phyloP scores from a whole-genome alignment of 83 land plant genomes.

The Picea abies region DNA sequence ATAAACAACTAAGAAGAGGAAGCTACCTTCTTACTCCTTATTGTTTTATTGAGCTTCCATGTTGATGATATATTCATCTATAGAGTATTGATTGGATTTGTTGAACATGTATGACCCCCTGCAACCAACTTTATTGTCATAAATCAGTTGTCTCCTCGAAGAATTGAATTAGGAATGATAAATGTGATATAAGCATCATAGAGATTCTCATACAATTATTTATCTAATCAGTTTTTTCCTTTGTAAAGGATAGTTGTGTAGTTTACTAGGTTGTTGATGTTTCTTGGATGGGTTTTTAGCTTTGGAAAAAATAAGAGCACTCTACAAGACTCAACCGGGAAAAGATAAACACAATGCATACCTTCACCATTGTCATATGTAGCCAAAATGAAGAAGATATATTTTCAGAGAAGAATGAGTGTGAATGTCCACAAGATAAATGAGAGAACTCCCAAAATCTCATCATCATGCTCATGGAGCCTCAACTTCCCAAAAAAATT shows the following conservation, averaged over 20 bases:
- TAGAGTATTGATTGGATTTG: not conserved
- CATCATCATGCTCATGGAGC: slow-evolving; percentile 31
- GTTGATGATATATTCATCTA: not conserved
- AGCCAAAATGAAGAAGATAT: slow-evolving; percentile 29
- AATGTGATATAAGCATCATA: not conserved
- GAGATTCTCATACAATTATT: not conserved
- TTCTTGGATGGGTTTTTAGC: too few species aligned
- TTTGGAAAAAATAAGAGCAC: not conserved
- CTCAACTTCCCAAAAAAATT: slow-evolving; percentile 32
- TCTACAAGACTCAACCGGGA: not conserved
- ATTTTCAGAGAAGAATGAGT: slow-evolving; percentile 40
- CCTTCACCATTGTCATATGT: slow-evolving; percentile 61
- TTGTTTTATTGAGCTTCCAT: not conserved
- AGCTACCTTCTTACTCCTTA: not conserved
- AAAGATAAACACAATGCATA: not conserved
- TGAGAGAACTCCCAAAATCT: slow-evolving; percentile 35
- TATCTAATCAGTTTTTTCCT: too few species aligned
- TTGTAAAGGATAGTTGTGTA: too few species aligned
- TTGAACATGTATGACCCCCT: too few species aligned
- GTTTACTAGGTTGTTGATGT: too few species aligned
- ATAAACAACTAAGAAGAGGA: too few species aligned
- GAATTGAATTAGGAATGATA: not conserved
- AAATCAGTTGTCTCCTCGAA: too few species aligned
- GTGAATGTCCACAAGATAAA: slow-evolving; percentile 50
- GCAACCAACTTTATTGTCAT: too few species aligned